phyloP scores from a whole-genome alignment of 2,329 filamentous ascomycete species.

The Aureobasidium sp. region DNA sequence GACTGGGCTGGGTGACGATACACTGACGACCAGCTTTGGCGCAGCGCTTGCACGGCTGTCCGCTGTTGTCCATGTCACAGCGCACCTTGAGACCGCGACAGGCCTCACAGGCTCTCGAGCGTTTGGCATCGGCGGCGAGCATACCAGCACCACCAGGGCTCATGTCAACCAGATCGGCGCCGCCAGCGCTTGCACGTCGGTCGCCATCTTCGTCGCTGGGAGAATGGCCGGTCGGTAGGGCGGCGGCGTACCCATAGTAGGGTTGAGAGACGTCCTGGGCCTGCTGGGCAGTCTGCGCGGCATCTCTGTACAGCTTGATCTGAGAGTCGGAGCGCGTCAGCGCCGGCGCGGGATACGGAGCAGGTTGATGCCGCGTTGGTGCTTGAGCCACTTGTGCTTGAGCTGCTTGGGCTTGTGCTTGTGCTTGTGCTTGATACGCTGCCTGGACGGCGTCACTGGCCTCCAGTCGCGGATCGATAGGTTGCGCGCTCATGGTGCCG shows the following conservation, averaged over 20 bases:
- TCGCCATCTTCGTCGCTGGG: conserved; percentile 12
- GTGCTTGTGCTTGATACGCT: conserved; percentile 10
- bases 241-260: conserved; percentile 11
- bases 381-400: conserved; percentile 10
- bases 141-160: not conserved
- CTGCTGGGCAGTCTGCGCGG: conserved; percentile 3
- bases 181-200: conserved; percentile 3
- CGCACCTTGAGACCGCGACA: conserved; percentile 55
- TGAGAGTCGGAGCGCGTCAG: conserved; percentile 13
- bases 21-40: conserved; percentile 72
- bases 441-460: conserved; percentile 12
- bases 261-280: conserved; percentile 5
- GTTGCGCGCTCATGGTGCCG: conserved; percentile 9
- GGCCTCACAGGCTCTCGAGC: conserved; percentile 41
- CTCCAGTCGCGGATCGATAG: conserved; percentile 12
- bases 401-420: conserved; percentile 7
- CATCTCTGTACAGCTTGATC: conserved; percentile 13
- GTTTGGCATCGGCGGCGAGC: conserved; percentile 26
- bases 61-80: conserved; percentile 68
- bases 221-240: not conserved
- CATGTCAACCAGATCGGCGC: conserved; percentile 10
- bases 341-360: conserved; percentile 14
- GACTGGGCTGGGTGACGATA: conserved; percentile 63
- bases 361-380: conserved; percentile 14
- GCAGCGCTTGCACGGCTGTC: conserved; percentile 59